phyloP scores from a whole-genome alignment of 345 rosid species.

The Garcia nutans region DNA sequence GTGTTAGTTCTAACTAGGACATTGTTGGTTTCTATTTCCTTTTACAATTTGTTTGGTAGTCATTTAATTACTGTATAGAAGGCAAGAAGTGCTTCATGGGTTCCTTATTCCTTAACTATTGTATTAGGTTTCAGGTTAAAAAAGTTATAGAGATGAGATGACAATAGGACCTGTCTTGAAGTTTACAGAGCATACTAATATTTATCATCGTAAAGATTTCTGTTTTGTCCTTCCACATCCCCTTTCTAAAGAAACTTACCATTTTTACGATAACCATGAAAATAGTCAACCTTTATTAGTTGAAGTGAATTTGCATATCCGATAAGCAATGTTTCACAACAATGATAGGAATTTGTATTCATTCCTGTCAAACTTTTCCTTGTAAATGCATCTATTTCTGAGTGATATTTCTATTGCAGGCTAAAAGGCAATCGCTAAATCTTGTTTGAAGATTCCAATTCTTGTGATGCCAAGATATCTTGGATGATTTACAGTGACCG shows the following conservation, averaged over 20 bases:
- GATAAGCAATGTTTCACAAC: not conserved
- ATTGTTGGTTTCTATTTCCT: not conserved
- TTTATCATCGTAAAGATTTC: no score
- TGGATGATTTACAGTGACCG: not conserved
- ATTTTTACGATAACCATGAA: not conserved
- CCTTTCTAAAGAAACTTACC: not conserved
- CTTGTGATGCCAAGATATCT: not conserved
- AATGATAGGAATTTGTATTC: not conserved
- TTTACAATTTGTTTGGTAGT: not conserved
- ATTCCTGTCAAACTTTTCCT: not conserved
- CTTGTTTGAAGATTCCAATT: conserved; percentile 2
- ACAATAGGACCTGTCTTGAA: not conserved
- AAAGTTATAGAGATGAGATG: not conserved
- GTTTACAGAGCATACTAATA: no score
- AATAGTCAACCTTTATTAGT: not conserved
- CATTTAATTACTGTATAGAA: not conserved
- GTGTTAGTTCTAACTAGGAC: not conserved
- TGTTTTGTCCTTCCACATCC: not conserved
- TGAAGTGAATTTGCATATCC: not conserved
- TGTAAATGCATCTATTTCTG: not conserved
- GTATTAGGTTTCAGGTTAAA: not conserved
- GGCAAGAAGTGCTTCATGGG: not conserved
- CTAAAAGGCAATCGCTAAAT: conserved; percentile 11
- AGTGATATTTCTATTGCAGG: conserved; percentile 7
- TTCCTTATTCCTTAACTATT: not conserved